Conservation (phyloP, 306 rosid genomes). For the Cucurbita maxima region DNA sequence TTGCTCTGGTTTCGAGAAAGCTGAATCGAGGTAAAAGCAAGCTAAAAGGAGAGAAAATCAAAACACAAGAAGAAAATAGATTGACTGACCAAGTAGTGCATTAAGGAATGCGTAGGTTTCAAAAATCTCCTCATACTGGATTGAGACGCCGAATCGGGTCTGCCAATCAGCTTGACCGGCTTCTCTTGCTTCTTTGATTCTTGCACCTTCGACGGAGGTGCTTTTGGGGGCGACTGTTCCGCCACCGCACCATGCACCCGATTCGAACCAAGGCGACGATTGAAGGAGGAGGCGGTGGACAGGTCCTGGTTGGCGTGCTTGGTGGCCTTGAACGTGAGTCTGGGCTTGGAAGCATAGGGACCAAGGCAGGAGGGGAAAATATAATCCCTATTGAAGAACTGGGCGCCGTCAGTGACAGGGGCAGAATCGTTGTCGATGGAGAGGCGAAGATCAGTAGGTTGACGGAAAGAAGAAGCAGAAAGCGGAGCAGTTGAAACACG, state of each 20-base stretch:
- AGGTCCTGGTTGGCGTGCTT: slow-evolving; percentile 7
- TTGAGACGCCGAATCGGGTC: background rate
- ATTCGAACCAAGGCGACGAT: background rate
- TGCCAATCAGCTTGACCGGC: background rate
- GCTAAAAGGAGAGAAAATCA: background rate
- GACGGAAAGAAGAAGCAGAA: background rate
- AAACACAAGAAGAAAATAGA: background rate
- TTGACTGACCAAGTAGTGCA: slow-evolving; percentile 36
- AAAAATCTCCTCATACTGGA: background rate
- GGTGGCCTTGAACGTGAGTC: slow-evolving; percentile 9
- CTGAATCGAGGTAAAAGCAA: background rate
- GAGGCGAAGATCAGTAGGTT: slow-evolving; percentile 26
- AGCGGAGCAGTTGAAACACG: slow-evolving; percentile 12
- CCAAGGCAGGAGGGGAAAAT: slow-evolving; percentile 66
- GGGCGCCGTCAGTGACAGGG: slow-evolving; percentile 7
- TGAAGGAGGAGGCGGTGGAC: background rate
- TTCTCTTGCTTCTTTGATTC: slow-evolving; percentile 3
- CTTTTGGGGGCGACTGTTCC: background rate
- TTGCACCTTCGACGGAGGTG: background rate
- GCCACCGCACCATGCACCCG: background rate
- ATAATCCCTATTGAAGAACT: slow-evolving; percentile 42
- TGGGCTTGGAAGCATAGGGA: slow-evolving; percentile 31
- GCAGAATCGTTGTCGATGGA: slow-evolving; percentile 13
- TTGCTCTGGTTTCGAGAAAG: background rate
- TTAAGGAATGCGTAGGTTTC: slow-evolving; percentile 9